A percentile compares a stretch with the other conserved stretches of the same genome.
These are phyloP conservation scores for Spinellus fusiger DNA, from an alignment of 192 early-diverging fungal species.

Conservation along the genomic window DNA sequence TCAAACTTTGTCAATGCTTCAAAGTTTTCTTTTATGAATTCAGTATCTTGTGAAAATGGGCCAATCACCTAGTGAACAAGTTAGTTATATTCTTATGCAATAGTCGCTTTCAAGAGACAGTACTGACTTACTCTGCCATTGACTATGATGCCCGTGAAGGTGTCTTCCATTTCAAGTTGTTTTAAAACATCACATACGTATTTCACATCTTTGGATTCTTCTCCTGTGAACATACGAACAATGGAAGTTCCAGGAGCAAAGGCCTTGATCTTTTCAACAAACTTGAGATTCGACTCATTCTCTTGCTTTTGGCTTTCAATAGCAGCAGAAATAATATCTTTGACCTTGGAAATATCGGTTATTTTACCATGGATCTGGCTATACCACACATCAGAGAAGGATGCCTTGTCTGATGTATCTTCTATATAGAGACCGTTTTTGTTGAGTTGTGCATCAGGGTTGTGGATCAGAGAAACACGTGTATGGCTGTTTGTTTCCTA, in stretches of 20 bases:
- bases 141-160: constrained; percentile 37
- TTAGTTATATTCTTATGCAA: neutral
- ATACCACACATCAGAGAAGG: constrained; percentile 14
- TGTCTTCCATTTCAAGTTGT: constrained; percentile 16
- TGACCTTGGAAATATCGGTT: neutral
- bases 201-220: constrained; percentile 9
- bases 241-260: constrained; percentile 23
- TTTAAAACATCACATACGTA: constrained; percentile 2
- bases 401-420: neutral
- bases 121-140: constrained; percentile 55
- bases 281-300: neutral
- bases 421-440: neutral
- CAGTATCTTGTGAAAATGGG: constrained; percentile 29
- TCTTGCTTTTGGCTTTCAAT: neutral
- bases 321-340: neutral
- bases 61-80: constrained; percentile 38
- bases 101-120: neutral
- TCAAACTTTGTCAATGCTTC: constrained; percentile 56
- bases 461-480: constrained; percentile 51
- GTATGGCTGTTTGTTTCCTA: constrained; percentile 28
- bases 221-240: constrained; percentile 11
- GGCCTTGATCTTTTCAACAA: constrained; percentile 16
- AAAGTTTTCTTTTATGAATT: constrained; percentile 54
- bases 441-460: constrained; percentile 16
- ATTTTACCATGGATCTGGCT: constrained; percentile 1